Evolutionary conservation across 768 basidiomycete genomes (phyloP).

Genomic region (Leccinum uliginosum): DNA sequence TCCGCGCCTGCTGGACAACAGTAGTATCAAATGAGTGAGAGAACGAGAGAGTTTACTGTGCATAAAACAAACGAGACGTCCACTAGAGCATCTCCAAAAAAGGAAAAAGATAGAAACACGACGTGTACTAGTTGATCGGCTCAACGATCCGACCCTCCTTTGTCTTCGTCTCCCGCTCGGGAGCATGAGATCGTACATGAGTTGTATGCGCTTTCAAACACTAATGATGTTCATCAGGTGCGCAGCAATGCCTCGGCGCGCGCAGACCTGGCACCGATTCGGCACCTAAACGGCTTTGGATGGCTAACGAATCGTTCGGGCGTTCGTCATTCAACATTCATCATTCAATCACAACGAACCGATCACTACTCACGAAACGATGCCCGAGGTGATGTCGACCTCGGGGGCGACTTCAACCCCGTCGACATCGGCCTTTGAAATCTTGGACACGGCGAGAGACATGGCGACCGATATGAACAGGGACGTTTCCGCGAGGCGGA

Average conservation of each 20-base stretch:
- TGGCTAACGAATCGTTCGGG: constrained; percentile 26
- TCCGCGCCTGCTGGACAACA: constrained; percentile 29
- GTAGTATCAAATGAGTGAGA: neutral
- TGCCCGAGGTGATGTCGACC: constrained; percentile 39
- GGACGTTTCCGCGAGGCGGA: constrained; percentile 25
- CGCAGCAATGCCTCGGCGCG: constrained; percentile 26
- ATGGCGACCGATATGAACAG: constrained; percentile 28
- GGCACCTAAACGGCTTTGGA: constrained; percentile 52
- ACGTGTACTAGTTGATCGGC: neutral
- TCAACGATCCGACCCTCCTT: neutral
- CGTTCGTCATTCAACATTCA: neutral
- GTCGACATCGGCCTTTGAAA: constrained; percentile 38
- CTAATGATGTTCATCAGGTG: neutral
- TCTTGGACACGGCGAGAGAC: constrained; percentile 44
- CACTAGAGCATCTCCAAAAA: neutral
- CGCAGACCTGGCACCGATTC: constrained; percentile 49
- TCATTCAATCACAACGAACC: neutral
- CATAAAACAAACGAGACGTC: neutral
- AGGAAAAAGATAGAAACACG: neutral
- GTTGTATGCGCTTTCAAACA: neutral
- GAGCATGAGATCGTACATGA: no score
- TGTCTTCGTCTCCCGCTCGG: neutral
- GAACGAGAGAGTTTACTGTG: neutral
- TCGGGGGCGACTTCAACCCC: constrained; percentile 42
- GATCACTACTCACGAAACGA: constrained; percentile 36